A percentile compares a stretch with the other conserved stretches of the same genome.
phyloP scores from a whole-genome alignment of 495 filamentous ascomycete species.

The Penicillium verhagenii region DNA sequence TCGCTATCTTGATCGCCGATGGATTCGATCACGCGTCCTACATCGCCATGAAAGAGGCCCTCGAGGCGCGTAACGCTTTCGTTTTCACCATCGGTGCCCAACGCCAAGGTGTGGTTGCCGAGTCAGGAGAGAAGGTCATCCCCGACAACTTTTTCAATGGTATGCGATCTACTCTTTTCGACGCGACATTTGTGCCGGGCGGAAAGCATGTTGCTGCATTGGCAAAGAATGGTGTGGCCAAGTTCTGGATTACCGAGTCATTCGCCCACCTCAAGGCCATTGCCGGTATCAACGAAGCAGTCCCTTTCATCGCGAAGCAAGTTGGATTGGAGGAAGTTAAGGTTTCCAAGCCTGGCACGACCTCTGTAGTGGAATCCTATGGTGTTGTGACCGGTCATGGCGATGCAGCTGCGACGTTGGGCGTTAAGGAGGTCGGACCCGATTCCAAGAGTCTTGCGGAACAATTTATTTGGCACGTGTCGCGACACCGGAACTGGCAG shows the following conservation, averaged over 20 bases:
- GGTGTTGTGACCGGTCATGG: slow-evolving; percentile 39
- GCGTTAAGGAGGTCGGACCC: slow-evolving; percentile 24
- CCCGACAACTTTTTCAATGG: slow-evolving; percentile 83
- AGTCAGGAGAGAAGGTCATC: slow-evolving; percentile 49
- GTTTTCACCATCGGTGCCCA: slow-evolving; percentile 70
- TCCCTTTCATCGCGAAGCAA: slow-evolving; percentile 57
- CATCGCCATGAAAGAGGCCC: slow-evolving; percentile 58
- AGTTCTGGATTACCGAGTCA: slow-evolving; percentile 82
- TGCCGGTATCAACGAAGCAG: slow-evolving; percentile 69
- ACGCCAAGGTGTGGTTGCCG: slow-evolving; percentile 54
- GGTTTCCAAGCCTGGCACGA: slow-evolving; percentile 44
- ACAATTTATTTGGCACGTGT: slow-evolving; percentile 64
- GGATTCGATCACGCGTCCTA: slow-evolving; percentile 72
- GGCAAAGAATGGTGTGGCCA: slow-evolving; percentile 68
- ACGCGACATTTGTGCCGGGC: slow-evolving; percentile 77
- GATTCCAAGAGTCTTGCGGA: slow-evolving; percentile 63
- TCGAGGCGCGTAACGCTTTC: slow-evolving; percentile 61
- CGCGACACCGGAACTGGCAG: slow-evolving; percentile 67
- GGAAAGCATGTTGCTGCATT: slow-evolving; percentile 62
- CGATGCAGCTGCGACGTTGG: slow-evolving; percentile 41
- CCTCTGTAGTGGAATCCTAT: slow-evolving; percentile 59
- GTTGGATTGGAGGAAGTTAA: slow-evolving; percentile 55
- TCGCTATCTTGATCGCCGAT: slow-evolving; percentile 80
- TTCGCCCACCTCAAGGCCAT: slow-evolving; percentile 81
- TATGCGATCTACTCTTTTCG: slow-evolving; percentile 82